phyloP scores from a whole-genome alignment of 176 grass and related monocot genomes.

The Eragrostis nindensis region DNA sequence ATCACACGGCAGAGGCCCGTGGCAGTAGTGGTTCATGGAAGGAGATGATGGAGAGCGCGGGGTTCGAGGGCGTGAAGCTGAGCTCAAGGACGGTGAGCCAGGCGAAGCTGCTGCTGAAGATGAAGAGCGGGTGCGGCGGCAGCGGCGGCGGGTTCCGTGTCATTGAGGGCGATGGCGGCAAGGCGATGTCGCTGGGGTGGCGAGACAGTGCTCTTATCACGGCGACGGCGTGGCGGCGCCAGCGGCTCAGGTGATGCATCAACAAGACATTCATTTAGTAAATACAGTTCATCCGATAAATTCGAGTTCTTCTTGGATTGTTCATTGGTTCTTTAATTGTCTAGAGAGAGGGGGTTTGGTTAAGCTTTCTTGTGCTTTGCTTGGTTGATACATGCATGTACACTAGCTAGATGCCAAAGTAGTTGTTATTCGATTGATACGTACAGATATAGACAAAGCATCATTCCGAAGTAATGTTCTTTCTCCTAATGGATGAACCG shows the following conservation, averaged over 20 bases:
- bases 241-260: slow-evolving; percentile 19
- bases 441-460: slow-evolving; percentile 19
- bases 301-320: slow-evolving; percentile 35
- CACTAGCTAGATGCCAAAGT: slow-evolving; percentile 18
- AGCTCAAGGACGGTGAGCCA: slow-evolving; percentile 84
- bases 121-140: slow-evolving; percentile 60
- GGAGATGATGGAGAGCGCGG: slow-evolving; percentile 51
- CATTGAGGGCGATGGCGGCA: slow-evolving; percentile 45
- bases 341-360: neutral
- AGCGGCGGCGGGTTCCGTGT: slow-evolving; percentile 60
- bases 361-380: slow-evolving; percentile 23
- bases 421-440: neutral
- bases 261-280: slow-evolving; percentile 1
- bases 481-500: neutral
- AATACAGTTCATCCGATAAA: slow-evolving; percentile 9
- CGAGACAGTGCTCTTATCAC: slow-evolving; percentile 54
- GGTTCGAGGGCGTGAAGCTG: slow-evolving; percentile 56
- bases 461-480: neutral
- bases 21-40: slow-evolving; percentile 33
- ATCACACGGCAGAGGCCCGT: neutral
- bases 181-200: slow-evolving; percentile 65
- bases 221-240: slow-evolving; percentile 53
- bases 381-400: slow-evolving; percentile 34
- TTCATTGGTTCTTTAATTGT: slow-evolving; percentile 38
- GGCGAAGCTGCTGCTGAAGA: slow-evolving; percentile 87